These are phyloP conservation scores for Boletus rubropictus DNA, from an alignment of 768 basidiomycete species.

Conservation along the genomic window DNA sequence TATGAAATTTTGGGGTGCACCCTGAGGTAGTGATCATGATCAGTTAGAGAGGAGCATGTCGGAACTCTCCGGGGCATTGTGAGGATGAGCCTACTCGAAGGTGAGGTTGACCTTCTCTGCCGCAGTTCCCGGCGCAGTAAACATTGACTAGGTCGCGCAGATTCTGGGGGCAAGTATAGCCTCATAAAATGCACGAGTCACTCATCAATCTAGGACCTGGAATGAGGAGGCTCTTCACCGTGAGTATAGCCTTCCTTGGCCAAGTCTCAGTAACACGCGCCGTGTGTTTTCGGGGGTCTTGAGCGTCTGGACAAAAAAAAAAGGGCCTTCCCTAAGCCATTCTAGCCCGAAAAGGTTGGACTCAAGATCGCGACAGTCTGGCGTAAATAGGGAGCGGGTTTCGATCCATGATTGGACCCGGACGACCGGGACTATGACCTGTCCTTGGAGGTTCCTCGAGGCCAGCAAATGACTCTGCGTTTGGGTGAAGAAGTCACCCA, in stretches of 20 bases:
- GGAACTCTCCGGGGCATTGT: constrained; percentile 27
- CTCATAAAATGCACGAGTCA: constrained; percentile 20
- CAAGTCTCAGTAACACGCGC: constrained; percentile 24
- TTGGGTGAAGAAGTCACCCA: constrained; percentile 20
- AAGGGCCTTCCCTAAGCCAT: constrained; percentile 10
- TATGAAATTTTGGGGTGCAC: constrained; percentile 27
- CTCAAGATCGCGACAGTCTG: constrained; percentile 39
- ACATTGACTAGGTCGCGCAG: constrained; percentile 7
- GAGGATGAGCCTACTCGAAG: too few species aligned
- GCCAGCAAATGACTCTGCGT: constrained; percentile 29
- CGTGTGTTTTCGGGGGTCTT: constrained; percentile 25
- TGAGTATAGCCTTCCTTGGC: constrained; percentile 30
- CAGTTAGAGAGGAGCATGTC: constrained; percentile 8
- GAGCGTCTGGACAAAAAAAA: constrained; percentile 25
- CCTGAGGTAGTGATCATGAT: constrained; percentile 24
- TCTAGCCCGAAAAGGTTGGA: constrained; percentile 45
- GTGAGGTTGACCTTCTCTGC: constrained; percentile 26
- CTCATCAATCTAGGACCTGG: constrained; percentile 6
- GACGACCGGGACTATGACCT: constrained; percentile 14
- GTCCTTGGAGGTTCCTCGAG: constrained; percentile 45
- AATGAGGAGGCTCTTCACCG: constrained; percentile 12
- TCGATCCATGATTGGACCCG: constrained; percentile 32
- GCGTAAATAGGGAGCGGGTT: constrained; percentile 39
- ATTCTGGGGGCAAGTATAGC: constrained; percentile 14
- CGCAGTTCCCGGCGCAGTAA: constrained; percentile 10